Base-by-base conservation (phyloP, 169 alveolate species). In the Cryptosporidium sp. region DNA sequence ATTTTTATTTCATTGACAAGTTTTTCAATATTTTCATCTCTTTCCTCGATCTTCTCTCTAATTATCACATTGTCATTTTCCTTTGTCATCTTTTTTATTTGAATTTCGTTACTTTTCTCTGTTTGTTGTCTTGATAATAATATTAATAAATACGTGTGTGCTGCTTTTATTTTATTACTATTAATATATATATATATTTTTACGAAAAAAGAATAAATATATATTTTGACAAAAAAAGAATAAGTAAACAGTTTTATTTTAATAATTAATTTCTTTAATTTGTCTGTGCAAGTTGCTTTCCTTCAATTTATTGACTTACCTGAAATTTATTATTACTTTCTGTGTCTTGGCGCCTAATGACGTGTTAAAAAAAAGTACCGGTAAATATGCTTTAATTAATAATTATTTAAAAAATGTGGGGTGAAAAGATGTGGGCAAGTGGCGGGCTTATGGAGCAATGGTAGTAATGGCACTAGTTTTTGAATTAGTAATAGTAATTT, bases 1-100 rank as follows among this genome's bases (percentile, higher is more conserved):
- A 10, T 37, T 62, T 61, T 80, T 18, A 67, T 21, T 33, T 80
- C 75, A 16, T 12, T 48, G 7, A 80, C 89, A n/a, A 41, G 50
- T 26, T 80, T 35, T 9, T 80, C 74, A 59, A 80, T 62, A 2
- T 45, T 39, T 55, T 45, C n/a, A n/a, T n/a, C 75, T 23, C 16
- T 50, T 1, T 59, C 68, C 8, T 26, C 31, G 0, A 37, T 26
- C 2, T 39, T 39, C 33, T 69, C 26, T 69, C 12, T 6, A 7
- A 39, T 0, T 1, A 8, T 41, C 9, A 41, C 3, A 6, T 69
- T 26, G 39, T 41, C 21, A 5, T 12, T 69, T 21, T 69, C 59
- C 14, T n/a, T 37, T 55, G 67, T 0, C 67, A 55, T 55, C 67
- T 55, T 55, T 21, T n/a, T 55, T 10, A 39, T 7, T 39, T 39